Evolutionary conservation across 768 basidiomycete species (phyloP), one percentile per base, ranked within the genome.

Genomic region (Asterophora lycoperdoides): DNA sequence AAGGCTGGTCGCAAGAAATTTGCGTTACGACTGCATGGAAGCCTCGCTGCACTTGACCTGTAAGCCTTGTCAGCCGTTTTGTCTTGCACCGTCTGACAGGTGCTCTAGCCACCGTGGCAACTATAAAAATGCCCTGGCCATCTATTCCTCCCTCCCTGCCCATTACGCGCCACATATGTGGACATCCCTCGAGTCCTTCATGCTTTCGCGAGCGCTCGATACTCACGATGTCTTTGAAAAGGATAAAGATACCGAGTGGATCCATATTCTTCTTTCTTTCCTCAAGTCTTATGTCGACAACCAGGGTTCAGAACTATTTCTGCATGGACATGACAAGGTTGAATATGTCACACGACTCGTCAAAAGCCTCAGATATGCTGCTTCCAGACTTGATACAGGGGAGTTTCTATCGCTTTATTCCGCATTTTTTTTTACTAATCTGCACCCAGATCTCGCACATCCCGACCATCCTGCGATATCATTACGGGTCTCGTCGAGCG

Each of bases 21-120:
- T 60, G 93, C 92, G 8, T 69, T 94, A 30, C 87, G 86, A 56
- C 67, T 97, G 41, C 89, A 93, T 53, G 90, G 89, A 1, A 84
- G 79, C 58, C 72, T 97, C 13, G 95, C 93, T 3, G 89, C 88
- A 13, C 77, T 98, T 32, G 93, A 97, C 55, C 65, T 86, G 95
- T 97, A 70, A 55, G 92, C 69, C 23, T 18, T 52, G n/a, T 14
- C 42, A 11, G 23, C 38, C 8, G 8, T 17, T n/a, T 15, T n/a
- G 26, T 41, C 10, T 15, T 26, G 20, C 33, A 26, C 15, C 33
- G n/a, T 49, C 26, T 42, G 18, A 40, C 44, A 15, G 52, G 18
- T 18, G 8, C 14, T 39, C 23, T 53, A 93, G 92, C 5, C 77
- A 85, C 63, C 86, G 90, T 30, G 78, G 76, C 30, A 80, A 81